These are phyloP conservation scores for Crucihimalaya himalaica DNA, from an alignment of 345 rosid species.

Conservation along the genomic window DNA sequence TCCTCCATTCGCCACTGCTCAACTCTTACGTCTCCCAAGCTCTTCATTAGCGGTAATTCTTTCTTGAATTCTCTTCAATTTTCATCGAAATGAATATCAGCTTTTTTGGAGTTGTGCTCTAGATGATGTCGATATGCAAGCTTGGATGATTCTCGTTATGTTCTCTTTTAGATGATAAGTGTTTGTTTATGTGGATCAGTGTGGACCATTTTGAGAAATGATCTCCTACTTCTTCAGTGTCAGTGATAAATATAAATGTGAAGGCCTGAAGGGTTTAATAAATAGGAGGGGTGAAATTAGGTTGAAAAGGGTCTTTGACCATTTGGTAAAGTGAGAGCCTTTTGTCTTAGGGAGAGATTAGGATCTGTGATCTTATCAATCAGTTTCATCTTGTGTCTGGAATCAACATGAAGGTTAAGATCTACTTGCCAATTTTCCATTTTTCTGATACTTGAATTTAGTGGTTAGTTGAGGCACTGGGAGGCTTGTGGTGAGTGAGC, in stretches of 20 bases:
- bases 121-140: conserved; percentile 1
- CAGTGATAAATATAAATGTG: neutral
- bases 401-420: neutral
- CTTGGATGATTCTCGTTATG: neutral
- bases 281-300: neutral
- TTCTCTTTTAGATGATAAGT: neutral
- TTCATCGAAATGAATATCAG: neutral
- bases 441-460: conserved; percentile 1
- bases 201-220: neutral
- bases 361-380: neutral
- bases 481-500: neutral
- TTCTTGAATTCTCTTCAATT: neutral
- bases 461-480: neutral
- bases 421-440: neutral
- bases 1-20: conserved; percentile 49
- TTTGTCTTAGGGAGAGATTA: neutral
- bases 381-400: conserved; percentile 2
- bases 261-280: neutral
- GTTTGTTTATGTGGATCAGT: neutral
- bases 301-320: neutral
- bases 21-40: conserved; percentile 78
- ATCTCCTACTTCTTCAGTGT: neutral
- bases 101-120: neutral
- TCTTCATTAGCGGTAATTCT: conserved; percentile 71
- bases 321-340: neutral